Evolutionary conservation across 1,139 yeast species (phyloP).

Genomic region (Suhomyces bokatorum): DNA sequence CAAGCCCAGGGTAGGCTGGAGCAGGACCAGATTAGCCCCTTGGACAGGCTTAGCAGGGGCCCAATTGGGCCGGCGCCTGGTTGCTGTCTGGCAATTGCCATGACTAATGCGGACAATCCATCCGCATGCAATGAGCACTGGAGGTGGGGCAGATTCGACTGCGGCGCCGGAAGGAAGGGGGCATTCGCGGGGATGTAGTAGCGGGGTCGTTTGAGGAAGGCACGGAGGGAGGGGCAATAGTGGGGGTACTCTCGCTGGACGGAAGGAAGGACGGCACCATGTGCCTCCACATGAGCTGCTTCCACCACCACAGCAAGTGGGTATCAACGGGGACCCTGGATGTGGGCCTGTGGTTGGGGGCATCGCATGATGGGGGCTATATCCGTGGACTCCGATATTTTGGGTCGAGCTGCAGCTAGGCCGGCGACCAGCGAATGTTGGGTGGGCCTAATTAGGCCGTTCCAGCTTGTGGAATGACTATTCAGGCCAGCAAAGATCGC

Average conservation of each 20-base stretch:
- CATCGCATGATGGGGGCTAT: too few species aligned
- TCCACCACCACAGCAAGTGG: background rate
- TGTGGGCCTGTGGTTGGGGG: too few species aligned
- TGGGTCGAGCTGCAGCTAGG: background rate
- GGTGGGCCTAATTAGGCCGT: constrained; percentile 9
- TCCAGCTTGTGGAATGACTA: constrained; percentile 3
- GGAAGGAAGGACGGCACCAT: background rate
- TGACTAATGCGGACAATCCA: too few species aligned
- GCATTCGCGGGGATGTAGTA: background rate
- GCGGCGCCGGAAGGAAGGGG: background rate
- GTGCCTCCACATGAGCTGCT: background rate
- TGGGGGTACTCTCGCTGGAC: background rate
- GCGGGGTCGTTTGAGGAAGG: background rate
- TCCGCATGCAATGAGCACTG: background rate
- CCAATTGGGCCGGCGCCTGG: too few species aligned
- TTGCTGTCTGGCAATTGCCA: background rate
- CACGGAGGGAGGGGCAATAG: background rate
- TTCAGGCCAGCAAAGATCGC: constrained; percentile 12
- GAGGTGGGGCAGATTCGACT: background rate
- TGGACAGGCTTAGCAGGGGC: background rate
- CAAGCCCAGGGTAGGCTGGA: background rate
- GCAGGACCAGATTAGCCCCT: background rate
- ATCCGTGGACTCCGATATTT: too few species aligned
- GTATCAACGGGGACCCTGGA: too few species aligned
- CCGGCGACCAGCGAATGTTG: constrained; percentile 1